Evolutionary conservation across 306 rosid genomes (phyloP), one percentile per base, ranked within the genome.

Genomic region (Oemleria cerasiformis): DNA sequence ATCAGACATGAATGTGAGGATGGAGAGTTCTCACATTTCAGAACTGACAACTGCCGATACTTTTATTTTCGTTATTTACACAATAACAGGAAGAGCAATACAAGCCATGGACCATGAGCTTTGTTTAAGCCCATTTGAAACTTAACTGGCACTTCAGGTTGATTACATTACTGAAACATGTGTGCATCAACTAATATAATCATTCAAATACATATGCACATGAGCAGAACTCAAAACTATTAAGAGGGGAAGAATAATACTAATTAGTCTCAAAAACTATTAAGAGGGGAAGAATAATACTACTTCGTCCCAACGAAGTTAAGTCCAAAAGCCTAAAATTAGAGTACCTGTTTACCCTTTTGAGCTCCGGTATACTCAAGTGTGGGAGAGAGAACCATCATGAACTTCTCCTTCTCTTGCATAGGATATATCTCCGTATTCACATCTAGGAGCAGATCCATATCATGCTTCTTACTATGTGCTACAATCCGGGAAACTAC

Each of bases 401-500:
- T 63, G 73, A 88, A 86, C 67, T 78, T 86, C 23, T 94, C 97
- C 20, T 79, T 79, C 80, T 75, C 72, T 7, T 66, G 79, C 74
- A 91, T 74, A 9, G 96, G 96, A 84, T 90, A 94, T 75, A 94
- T 83, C 82, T 94, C 94, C 0, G 96, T 82, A 75, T 91, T 89
- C 68, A 91, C 88, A 74, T 94, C 97, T 38, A 91, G 84, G 47
- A 71, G 88, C 86, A 91, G 75, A 74, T 70, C 9, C 83, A 85
- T 88, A 73, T 74, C 89, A 67, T 70, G 67, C 82, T 88, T 94
- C 87, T 94, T 95, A 73, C 98, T 86, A 21, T 50, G 67, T 50
- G 92, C 97, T n/a, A 79, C 88, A 50, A 94, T 77, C 78, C 96
- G 81, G 49, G 92, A 88, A 71, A 94, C 97, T 93, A 69, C 68